Base-by-base conservation (phyloP, 148 eudicot genomes). In the Agrostemma githago region DNA sequence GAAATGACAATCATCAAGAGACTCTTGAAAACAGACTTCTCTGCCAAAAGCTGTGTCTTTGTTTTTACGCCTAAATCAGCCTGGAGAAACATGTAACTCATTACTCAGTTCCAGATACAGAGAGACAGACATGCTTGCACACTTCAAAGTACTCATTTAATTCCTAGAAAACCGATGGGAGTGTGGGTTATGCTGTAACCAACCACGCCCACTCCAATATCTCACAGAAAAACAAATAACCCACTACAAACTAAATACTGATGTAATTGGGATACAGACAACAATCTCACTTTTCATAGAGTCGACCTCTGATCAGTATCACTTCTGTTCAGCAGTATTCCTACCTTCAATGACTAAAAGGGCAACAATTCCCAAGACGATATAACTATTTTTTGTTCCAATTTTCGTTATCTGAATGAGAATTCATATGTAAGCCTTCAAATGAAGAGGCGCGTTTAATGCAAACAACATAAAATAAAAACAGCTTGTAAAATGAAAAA, bases 41-140 rank as follows among this genome's bases (percentile, higher is more conserved):
- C 98, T 48, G 98, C 98, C 96, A 90, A 84, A 70, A 95, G 96
- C 85, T 95, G 98, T 46, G 96, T 92, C 90, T 95, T 95, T 34
- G 98, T 95, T 85, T 95, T 95, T 70, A 95, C 98, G 71, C 98
- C 97, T 67, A 90, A 77, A 83, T 92, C 98, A 79, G 93, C 92
- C 98, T 95, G 90, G 74, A 79, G 75, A 41, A 76, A 51, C 14
- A 59, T 46, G 63, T 38, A 42, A 60, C 26, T 63, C 34, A 44
- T 57, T 60, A 76, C 20, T 39, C 2, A 41, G 21, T 72, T 10
- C 46, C 2, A 5, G 14, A 66, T 17, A 61, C 3, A 38, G 8
- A 67, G 5, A 41, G 12, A 71, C 8, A 26, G 9, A 41, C 40
- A 43, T 16, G 20, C 57, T 2, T 66, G 16, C 16, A 40, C 11